Conservation (phyloP, 2,329 filamentous ascomycete species). For the Aspergillus ustus region DNA sequence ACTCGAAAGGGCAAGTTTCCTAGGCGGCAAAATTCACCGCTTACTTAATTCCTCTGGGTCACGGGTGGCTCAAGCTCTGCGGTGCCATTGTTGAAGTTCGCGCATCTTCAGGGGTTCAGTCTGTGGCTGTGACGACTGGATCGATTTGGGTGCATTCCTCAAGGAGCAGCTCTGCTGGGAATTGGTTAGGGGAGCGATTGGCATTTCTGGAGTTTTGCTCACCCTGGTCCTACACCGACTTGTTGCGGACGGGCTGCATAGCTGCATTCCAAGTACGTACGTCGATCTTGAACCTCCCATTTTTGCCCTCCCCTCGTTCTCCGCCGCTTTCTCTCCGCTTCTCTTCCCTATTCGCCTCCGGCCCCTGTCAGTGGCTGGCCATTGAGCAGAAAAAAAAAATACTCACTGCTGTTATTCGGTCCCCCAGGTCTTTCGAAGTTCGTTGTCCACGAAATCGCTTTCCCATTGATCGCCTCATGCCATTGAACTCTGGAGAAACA, state of each 20-base stretch:
- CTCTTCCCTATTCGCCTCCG: neutral
- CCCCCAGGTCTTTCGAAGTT: constrained; percentile 6
- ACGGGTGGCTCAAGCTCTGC: constrained; percentile 19
- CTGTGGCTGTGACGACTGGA: constrained; percentile 12
- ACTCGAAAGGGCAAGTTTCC: constrained; percentile 12
- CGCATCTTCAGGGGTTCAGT: constrained; percentile 21
- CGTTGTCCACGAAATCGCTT: neutral
- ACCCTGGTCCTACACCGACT: constrained; percentile 9
- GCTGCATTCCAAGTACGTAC: constrained; percentile 6
- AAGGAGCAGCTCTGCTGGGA: constrained; percentile 14
- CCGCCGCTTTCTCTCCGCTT: neutral
- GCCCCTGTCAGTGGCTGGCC: constrained; percentile 3
- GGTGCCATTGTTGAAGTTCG: constrained; percentile 7
- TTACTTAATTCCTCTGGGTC: constrained; percentile 20
- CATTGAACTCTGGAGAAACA: constrained; percentile 12
- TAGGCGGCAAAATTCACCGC: constrained; percentile 20
- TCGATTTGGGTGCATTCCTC: constrained; percentile 2
- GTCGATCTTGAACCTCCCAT: neutral
- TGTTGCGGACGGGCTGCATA: neutral
- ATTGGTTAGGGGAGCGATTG: neutral
- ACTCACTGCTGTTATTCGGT: constrained; percentile 7
- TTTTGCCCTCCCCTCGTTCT: neutral
- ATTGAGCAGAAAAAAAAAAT: constrained; percentile 1
- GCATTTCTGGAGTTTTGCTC: neutral
- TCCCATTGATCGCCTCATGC: constrained; percentile 13